A percentile compares a stretch with the other conserved stretches of the same genome.
Conservation (phyloP, 495 filamentous ascomycete species). For the Trichoderma reesei region DNA sequence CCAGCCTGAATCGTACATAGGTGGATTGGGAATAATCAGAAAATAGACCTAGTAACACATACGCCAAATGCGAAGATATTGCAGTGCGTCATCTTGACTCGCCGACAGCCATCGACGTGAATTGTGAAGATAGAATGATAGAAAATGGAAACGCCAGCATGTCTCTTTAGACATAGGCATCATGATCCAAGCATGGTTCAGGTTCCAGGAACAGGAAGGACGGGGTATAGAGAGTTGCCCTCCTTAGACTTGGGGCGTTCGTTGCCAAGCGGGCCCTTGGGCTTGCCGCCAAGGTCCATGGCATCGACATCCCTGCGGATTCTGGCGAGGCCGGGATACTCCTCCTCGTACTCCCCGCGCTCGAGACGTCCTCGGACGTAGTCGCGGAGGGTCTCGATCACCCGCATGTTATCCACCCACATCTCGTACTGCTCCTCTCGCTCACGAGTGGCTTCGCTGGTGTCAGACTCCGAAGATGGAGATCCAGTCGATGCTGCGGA, state of each 20-base stretch:
- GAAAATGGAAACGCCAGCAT: not conserved
- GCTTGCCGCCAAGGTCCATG: constrained; percentile 20
- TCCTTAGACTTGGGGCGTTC: constrained; percentile 1
- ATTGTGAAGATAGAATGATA: not conserved
- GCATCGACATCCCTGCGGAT: constrained; percentile 14
- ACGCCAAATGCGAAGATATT: not conserved
- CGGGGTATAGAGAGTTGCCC: constrained; percentile 11
- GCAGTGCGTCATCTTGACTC: not conserved
- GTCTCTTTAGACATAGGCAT: not conserved
- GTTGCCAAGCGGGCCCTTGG: not conserved
- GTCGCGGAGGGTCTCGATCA: constrained; percentile 63
- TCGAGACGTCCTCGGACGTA: constrained; percentile 57
- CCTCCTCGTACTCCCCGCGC: constrained; percentile 49
- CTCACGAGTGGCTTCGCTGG: constrained; percentile 30
- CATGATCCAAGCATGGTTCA: not conserved
- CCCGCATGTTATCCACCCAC: constrained; percentile 77
- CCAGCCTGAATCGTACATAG: not conserved
- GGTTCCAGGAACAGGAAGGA: constrained; percentile 10
- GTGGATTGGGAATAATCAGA: not conserved
- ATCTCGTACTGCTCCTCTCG: constrained; percentile 47
- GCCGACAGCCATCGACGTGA: not conserved
- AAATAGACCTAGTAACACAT: not conserved
- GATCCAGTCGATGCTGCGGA: constrained; percentile 29
- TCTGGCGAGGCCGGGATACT: constrained; percentile 17
- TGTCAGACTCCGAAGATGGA: constrained; percentile 33